These are phyloP conservation scores for Linum trigynum DNA, from an alignment of 345 rosid species.

Conservation along the genomic window DNA sequence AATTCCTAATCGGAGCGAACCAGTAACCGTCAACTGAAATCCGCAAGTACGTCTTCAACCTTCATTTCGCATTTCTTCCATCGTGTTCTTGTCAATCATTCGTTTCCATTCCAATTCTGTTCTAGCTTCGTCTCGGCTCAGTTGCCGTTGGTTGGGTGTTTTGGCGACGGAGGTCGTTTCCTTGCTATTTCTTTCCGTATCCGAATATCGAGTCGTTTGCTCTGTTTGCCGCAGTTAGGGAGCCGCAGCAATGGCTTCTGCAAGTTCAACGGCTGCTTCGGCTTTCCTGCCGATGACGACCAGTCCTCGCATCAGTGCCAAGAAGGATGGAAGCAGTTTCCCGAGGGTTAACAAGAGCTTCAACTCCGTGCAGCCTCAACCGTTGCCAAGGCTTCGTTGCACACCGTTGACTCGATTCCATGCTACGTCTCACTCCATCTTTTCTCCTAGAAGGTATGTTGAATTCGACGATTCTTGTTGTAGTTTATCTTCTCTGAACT, in stretches of 20 bases:
- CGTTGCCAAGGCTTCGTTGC: background rate
- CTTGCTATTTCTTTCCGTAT: background rate
- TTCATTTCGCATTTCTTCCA: no score
- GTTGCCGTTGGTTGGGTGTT: no score
- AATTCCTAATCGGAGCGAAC: no score
- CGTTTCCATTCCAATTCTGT: no score
- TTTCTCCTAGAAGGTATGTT: background rate
- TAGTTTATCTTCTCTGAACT: no score
- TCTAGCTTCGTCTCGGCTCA: no score
- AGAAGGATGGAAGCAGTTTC: background rate
- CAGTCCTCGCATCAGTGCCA: background rate
- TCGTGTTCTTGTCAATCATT: no score
- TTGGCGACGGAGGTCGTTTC: background rate
- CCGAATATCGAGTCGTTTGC: background rate
- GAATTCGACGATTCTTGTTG: background rate
- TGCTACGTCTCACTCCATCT: background rate
- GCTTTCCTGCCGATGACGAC: background rate
- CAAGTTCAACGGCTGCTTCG: background rate
- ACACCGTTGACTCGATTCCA: constrained; percentile 1
- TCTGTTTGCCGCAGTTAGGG: background rate
- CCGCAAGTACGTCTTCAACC: no score
- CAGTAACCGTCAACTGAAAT: no score
- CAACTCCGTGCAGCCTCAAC: background rate
- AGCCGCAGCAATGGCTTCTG: background rate
- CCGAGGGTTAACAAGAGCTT: background rate